Evolutionary conservation across 192 early-diverging fungal species (phyloP).

Genomic region (Coemansia sp.): DNA sequence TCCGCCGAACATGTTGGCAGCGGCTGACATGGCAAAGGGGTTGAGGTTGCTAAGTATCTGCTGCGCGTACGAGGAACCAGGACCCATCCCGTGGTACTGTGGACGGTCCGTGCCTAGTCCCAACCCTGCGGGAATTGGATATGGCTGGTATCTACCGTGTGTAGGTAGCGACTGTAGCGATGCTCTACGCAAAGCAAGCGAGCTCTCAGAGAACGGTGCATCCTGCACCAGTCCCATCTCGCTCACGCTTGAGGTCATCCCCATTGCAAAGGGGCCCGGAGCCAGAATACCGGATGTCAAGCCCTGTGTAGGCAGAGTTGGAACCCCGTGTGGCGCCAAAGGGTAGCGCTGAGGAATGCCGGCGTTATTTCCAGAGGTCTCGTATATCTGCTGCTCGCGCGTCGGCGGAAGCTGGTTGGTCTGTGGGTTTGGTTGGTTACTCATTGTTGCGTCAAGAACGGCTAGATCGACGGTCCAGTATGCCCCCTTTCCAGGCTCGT

Average conservation of each 20-base stretch:
- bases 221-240: constrained; percentile 26
- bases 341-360: not conserved
- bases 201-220: constrained; percentile 5
- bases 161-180: constrained; percentile 37
- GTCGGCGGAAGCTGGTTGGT: constrained; percentile 29
- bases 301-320: not conserved
- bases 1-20: not conserved
- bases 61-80: not conserved
- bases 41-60: constrained; percentile 9
- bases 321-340: not conserved
- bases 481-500: constrained; percentile 84
- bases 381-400: not conserved
- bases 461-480: constrained; percentile 76
- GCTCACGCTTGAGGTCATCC: constrained; percentile 46
- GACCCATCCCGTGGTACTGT: not conserved
- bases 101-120: constrained; percentile 3
- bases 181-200: constrained; percentile 26
- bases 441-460: constrained; percentile 35
- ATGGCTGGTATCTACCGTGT: constrained; percentile 42
- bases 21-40: constrained; percentile 3
- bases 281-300: not conserved
- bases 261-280: constrained; percentile 16
- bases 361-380: not conserved
- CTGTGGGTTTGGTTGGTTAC: constrained; percentile 18
- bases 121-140: constrained; percentile 12